phyloP scores from a whole-genome alignment of 768 basidiomycete species.

The Leccinum longicurvipes region DNA sequence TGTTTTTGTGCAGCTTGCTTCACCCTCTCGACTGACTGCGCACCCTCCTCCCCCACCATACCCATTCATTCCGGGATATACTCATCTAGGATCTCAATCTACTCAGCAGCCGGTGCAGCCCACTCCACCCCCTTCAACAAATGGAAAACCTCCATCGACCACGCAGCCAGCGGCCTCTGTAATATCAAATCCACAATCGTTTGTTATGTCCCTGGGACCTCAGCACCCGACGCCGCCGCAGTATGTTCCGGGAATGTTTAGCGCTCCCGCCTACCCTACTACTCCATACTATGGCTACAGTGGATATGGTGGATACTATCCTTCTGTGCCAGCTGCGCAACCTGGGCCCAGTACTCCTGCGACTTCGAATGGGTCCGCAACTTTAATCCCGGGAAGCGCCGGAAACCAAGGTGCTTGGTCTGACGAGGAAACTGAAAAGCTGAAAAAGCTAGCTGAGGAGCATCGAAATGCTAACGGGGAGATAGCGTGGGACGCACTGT shows the following conservation, averaged over 20 bases:
- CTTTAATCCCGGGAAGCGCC: conserved; percentile 24
- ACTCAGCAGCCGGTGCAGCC: conserved; percentile 34
- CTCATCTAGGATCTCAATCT: conserved; percentile 19
- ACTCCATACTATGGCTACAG: conserved; percentile 62
- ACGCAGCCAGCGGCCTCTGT: conserved; percentile 41
- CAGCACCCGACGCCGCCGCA: conserved; percentile 48
- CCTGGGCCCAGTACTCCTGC: conserved; percentile 28
- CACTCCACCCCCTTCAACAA: conserved; percentile 36
- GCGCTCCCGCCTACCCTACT: conserved; percentile 49
- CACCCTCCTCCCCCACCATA: conserved; percentile 63
- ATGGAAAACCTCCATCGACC: conserved; percentile 31
- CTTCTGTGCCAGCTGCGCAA: conserved; percentile 21
- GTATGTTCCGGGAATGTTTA: conserved; percentile 35
- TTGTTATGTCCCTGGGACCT: conserved; percentile 66
- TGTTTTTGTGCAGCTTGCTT: conserved; percentile 53
- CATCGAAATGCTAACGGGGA: conserved; percentile 46
- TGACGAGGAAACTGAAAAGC: conserved; percentile 68
- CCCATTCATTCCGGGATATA: conserved; percentile 43
- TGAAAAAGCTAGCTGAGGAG: conserved; percentile 69
- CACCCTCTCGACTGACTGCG: conserved; percentile 65
- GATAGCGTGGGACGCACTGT: conserved; percentile 79
- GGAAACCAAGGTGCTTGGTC: conserved; percentile 75
- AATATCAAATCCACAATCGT: conserved; percentile 69
- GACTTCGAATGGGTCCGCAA: conserved; percentile 19
- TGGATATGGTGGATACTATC: conserved; percentile 33